Conservation (phyloP, 179 eudicot species). For the Camellia oleifera region DNA sequence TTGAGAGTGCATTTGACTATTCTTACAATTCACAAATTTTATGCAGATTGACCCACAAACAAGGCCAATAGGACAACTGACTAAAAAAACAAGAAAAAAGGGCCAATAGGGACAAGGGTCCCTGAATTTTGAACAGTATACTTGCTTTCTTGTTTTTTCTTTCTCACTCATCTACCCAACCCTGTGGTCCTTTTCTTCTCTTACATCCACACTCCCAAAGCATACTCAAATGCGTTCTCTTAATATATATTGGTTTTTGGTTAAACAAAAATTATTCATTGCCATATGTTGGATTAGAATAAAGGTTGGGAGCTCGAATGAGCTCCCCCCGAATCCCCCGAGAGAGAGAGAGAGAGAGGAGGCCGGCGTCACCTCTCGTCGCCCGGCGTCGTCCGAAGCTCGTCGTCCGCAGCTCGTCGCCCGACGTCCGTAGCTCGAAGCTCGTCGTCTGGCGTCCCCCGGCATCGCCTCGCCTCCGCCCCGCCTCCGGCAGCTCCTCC, state of each 20-base stretch:
- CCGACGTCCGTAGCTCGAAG: no score
- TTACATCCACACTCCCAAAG: slow-evolving; percentile 5
- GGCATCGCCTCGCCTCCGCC: no score
- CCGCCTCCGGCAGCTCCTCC: no score
- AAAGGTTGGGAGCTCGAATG: no score
- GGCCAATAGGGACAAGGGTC: slow-evolving; percentile 23
- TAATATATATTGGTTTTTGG: not conserved
- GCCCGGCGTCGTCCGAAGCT: no score
- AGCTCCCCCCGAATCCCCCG: no score
- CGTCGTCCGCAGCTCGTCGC: no score
- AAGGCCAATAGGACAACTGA: slow-evolving; percentile 11
- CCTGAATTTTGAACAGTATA: slow-evolving; percentile 12
- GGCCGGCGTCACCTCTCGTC: no score
- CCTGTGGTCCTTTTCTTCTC: not conserved
- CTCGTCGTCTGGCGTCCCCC: no score
- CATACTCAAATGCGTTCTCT: not conserved
- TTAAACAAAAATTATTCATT: no score
- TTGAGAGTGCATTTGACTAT: slow-evolving; percentile 15
- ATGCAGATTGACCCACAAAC: slow-evolving; percentile 7
- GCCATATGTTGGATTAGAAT: no score
- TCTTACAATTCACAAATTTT: not conserved
- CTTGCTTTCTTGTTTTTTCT: not conserved
- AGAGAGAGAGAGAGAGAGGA: no score
- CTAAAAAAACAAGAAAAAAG: not conserved
- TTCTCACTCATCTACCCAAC: slow-evolving; percentile 1